These are phyloP conservation scores for Agrocybe pediades DNA, from an alignment of 768 basidiomycete species.

Conservation along the genomic window DNA sequence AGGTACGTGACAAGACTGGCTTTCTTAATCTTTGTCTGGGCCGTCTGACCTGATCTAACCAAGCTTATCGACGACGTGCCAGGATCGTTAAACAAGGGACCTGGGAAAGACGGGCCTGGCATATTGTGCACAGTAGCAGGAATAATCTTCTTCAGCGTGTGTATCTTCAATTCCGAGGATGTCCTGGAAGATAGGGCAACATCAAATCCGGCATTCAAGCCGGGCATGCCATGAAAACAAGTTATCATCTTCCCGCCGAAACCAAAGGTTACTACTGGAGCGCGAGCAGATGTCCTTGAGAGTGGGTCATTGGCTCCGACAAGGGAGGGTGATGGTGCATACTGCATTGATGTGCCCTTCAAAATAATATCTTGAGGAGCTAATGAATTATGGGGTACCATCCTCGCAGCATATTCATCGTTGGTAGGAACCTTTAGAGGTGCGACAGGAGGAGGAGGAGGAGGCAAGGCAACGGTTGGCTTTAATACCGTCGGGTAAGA, in stretches of 20 bases:
- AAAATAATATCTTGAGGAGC: conserved; percentile 34
- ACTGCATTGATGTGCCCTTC: conserved; percentile 51
- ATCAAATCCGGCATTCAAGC: conserved; percentile 74
- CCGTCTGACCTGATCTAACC: conserved; percentile 65
- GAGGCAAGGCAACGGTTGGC: conserved; percentile 1
- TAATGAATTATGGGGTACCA: conserved; percentile 4
- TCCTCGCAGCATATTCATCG: conserved; percentile 13
- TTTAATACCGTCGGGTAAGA: conserved; percentile 6
- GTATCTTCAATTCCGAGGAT: conserved; percentile 69
- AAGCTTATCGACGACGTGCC: conserved; percentile 64
- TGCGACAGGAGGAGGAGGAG: conserved; percentile 1
- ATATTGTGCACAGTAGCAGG: conserved; percentile 63
- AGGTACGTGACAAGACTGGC: conserved; percentile 77
- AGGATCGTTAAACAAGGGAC: conserved; percentile 83
- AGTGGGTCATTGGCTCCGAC: conserved; percentile 83
- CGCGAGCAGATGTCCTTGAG: conserved; percentile 67
- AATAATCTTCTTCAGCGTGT: conserved; percentile 66
- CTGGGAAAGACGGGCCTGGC: conserved; percentile 70
- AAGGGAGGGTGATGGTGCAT: conserved; percentile 85
- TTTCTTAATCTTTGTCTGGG: conserved; percentile 83
- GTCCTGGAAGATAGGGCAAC: conserved; percentile 73
- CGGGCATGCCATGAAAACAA: conserved; percentile 78
- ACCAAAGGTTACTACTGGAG: conserved; percentile 87
- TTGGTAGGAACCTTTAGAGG: neutral
- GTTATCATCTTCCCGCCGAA: conserved; percentile 91